A percentile compares a stretch with the other conserved stretches of the same genome.
Conservation (phyloP, 2,329 filamentous ascomycete species). For the Diaporthe sp. region DNA sequence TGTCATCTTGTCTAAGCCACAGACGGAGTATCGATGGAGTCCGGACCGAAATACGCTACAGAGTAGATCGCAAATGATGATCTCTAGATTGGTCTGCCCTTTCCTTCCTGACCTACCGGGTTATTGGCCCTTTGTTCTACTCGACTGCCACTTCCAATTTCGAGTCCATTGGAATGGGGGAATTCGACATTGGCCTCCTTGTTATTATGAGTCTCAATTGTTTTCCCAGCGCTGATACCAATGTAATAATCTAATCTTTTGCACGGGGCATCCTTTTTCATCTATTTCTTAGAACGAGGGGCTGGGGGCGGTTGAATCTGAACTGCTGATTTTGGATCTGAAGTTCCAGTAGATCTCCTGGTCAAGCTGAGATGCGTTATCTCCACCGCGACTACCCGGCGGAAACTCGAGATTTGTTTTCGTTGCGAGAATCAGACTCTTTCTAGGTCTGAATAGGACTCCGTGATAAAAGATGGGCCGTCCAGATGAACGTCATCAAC, state of each 20-base stretch:
- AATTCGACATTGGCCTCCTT: background rate
- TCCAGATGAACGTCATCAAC: background rate
- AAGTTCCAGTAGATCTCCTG: background rate
- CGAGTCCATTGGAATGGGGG: background rate
- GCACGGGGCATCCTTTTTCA: no score
- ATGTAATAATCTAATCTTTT: background rate
- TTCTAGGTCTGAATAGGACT: background rate
- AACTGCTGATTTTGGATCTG: background rate
- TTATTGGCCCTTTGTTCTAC: background rate
- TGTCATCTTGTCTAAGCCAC: background rate
- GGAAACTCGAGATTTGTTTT: background rate
- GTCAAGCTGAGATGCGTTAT: background rate
- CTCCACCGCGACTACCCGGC: background rate
- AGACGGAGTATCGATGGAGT: background rate
- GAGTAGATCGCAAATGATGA: background rate
- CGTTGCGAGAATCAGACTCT: background rate
- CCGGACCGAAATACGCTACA: background rate
- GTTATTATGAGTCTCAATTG: background rate
- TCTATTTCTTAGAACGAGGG: no score
- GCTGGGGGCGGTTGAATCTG: no score
- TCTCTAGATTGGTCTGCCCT: background rate
- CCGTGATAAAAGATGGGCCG: background rate
- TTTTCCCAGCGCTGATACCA: no score
- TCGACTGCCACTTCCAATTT: background rate
- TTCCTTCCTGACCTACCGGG: no score